A percentile compares a stretch with the other conserved stretches of the same genome.
Evolutionary conservation across 2,329 filamentous ascomycete genomes (phyloP).

Genomic region (Hypoxylon sp.): DNA sequence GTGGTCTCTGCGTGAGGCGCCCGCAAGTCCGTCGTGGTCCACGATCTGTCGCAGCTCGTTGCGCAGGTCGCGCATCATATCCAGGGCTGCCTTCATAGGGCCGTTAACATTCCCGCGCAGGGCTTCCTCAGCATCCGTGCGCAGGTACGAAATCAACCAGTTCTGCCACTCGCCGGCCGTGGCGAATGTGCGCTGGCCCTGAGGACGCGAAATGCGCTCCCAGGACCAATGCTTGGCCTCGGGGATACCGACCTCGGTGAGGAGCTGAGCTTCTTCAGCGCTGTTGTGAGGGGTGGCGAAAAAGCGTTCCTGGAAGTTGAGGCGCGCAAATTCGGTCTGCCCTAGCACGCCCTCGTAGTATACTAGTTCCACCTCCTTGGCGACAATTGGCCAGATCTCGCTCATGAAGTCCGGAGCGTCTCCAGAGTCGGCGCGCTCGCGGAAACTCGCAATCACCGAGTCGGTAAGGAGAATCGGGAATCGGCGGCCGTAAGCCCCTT

Average conservation of each 20-base stretch:
- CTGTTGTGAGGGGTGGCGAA: not conserved
- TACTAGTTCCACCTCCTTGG: slow-evolving; percentile 36
- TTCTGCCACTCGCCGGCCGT: not conserved
- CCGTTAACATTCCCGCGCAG: slow-evolving; percentile 34
- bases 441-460: slow-evolving; percentile 27
- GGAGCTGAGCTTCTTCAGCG: slow-evolving; percentile 5
- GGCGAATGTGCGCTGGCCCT: slow-evolving; percentile 16
- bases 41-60: slow-evolving; percentile 42
- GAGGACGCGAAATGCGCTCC: slow-evolving; percentile 25
- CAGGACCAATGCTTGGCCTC: slow-evolving; percentile 36
- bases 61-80: slow-evolving; percentile 41
- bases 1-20: slow-evolving; percentile 33
- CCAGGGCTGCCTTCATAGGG: slow-evolving; percentile 38
- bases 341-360: slow-evolving; percentile 35
- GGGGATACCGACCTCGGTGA: slow-evolving; percentile 26
- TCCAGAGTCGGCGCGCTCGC: slow-evolving; percentile 20
- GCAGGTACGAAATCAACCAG: not conserved
- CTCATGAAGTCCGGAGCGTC: slow-evolving; percentile 30
- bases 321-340: not conserved
- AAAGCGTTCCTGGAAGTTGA: slow-evolving; percentile 2
- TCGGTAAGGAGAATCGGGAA: slow-evolving; percentile 29
- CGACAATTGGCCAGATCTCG: slow-evolving; percentile 38
- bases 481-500: slow-evolving; percentile 31
- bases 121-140: slow-evolving; percentile 10
- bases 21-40: slow-evolving; percentile 36